Evolutionary conservation across 2,329 filamentous ascomycete genomes (phyloP).

Genomic region (Phaeosphaeriaceae sp.): DNA sequence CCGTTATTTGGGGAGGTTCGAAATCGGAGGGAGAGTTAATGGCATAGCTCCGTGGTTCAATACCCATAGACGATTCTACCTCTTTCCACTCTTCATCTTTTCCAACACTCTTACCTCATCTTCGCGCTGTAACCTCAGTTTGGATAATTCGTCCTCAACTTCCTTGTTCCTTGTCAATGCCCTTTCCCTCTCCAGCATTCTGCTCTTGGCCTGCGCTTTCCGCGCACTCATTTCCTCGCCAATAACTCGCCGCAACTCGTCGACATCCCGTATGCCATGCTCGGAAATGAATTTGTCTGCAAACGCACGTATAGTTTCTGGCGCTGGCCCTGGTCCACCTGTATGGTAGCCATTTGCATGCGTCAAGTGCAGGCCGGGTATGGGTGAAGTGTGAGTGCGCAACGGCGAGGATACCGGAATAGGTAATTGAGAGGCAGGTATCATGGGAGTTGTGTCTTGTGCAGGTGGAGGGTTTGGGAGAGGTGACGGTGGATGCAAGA

Average conservation of each 20-base stretch:
- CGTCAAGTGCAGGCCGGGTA: constrained; percentile 55
- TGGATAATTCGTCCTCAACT: constrained; percentile 52
- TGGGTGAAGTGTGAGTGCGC: constrained; percentile 50
- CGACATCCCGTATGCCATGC: constrained; percentile 43
- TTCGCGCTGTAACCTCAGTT: constrained; percentile 52
- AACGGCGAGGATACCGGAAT: constrained; percentile 52
- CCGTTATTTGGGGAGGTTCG: constrained; percentile 42
- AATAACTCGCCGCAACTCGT: constrained; percentile 45
- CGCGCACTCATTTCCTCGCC: constrained; percentile 40
- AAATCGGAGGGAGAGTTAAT: constrained; percentile 2
- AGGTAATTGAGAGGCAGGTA: constrained; percentile 47
- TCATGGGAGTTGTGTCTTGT: constrained; percentile 28
- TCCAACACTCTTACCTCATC: constrained; percentile 54
- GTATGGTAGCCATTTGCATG: constrained; percentile 56
- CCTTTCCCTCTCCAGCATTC: constrained; percentile 48
- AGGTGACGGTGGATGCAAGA: constrained; percentile 43
- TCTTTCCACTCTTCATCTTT: constrained; percentile 37
- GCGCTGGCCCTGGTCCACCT: constrained; percentile 53
- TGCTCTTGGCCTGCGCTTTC: constrained; percentile 46
- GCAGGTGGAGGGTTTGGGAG: constrained; percentile 26
- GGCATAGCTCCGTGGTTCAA: not conserved
- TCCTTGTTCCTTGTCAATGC: constrained; percentile 51
- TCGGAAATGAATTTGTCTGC: constrained; percentile 49
- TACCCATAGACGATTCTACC: too few relatives aligned
- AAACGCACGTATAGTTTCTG: constrained; percentile 43